These are phyloP conservation scores for Discostella stelligeroides DNA, from an alignment of 108 stramenopile genomes.

Conservation along the genomic window DNA sequence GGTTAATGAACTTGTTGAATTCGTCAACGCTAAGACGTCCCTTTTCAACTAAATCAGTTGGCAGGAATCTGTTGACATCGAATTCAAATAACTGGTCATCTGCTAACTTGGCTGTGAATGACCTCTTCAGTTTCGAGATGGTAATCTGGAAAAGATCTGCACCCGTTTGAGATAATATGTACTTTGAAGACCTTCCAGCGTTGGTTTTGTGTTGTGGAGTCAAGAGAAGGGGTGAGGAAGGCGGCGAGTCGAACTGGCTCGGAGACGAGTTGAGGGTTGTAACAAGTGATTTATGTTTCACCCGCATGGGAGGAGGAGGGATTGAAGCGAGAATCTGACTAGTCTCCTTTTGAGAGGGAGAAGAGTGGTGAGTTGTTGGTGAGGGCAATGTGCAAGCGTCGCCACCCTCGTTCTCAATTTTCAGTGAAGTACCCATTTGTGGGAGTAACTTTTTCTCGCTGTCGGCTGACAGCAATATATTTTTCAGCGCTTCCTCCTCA, in stretches of 20 bases:
- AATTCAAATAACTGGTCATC: constrained; percentile 23
- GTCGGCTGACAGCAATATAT: constrained; percentile 47
- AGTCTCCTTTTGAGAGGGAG: constrained; percentile 1
- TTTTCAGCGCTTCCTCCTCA: constrained; percentile 50
- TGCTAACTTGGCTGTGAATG: constrained; percentile 44
- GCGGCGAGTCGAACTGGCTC: constrained; percentile 8
- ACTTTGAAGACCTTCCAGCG: neutral
- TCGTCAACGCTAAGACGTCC: constrained; percentile 62
- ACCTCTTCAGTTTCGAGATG: constrained; percentile 33
- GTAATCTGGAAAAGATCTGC: constrained; percentile 36
- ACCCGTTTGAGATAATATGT: constrained; percentile 38
- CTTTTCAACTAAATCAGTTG: constrained; percentile 52
- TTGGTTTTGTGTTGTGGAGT: constrained; percentile 9
- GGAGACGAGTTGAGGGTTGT: neutral
- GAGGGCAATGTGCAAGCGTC: neutral
- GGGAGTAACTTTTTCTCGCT: constrained; percentile 2
- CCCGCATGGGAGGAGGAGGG: constrained; percentile 1
- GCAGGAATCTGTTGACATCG: constrained; percentile 47
- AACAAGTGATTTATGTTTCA: neutral
- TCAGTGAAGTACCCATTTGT: neutral
- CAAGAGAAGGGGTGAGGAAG: constrained; percentile 4
- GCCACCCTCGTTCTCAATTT: neutral
- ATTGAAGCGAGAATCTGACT: constrained; percentile 12
- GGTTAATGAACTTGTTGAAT: constrained; percentile 60
- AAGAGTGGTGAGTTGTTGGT: neutral